Base-by-base conservation (phyloP, 331 rosid species). In the Rhamnella rubrinervis region DNA sequence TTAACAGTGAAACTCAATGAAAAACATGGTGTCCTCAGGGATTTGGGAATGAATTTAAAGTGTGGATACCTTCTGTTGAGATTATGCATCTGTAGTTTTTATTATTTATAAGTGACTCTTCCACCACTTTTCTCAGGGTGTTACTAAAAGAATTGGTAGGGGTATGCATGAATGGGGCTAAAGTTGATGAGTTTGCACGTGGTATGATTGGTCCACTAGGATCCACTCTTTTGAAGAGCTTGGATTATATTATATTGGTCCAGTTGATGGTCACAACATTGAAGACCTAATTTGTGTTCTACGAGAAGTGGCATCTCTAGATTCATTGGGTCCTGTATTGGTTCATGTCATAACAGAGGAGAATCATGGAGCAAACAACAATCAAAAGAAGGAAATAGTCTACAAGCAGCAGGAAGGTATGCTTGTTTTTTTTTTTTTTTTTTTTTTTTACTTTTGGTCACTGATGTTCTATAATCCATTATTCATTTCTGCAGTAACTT, bases 171-270 rank as follows among this genome's bases (percentile, higher is more conserved):
- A 90, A 81, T 84, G 77, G 85, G 39, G 98, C 98, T 41, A 93
- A 93, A 87, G 97, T 93, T 66, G 98, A 93, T 55, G 97, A 93
- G 85, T 93, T 81, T 83, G 96, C 97, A 14, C 97, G 98, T 49
- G 98, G 98, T 74, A 87, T 93, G 97, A 82, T 93, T 21, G 98
- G 98, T 71, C 98, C 97, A 25, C 75, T 37, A 3, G 97, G 98
- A 67, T 77, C 96, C 72, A 93, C 98, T 72, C 97, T 93, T 73
- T 93, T 74, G 98, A 93, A 77, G 95, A 93, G 85, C 98, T 93
- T 71, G 98, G 98, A 55, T 73, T 93, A 82, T 93, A 93, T 73
- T 90, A 90, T 76, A 93, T 93, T 61, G 98, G 98, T 41, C 98
- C 97, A 19, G 96, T 93, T 66, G 97, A 93, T 75, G 98, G 98